Evolutionary conservation across 1,139 yeast species (phyloP).

Genomic region (Debaryomyces robertsiae): DNA sequence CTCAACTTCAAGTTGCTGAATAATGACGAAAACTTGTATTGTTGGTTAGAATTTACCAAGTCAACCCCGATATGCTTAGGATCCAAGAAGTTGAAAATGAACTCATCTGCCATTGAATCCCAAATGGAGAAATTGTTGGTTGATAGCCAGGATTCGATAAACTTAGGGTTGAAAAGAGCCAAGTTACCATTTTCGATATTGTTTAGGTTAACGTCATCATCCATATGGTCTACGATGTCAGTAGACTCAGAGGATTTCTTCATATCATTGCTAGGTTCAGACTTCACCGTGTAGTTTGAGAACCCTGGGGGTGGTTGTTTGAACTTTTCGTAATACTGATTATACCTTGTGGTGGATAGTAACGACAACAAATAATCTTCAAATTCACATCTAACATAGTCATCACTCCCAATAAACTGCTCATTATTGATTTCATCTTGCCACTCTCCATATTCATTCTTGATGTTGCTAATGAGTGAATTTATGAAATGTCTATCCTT

Average conservation of each 20-base stretch:
- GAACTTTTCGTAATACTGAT: conserved; percentile 54
- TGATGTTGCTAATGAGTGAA: conserved; percentile 27
- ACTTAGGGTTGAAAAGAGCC: conserved; percentile 51
- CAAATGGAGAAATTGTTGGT: conserved; percentile 74
- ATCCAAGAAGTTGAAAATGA: conserved; percentile 81
- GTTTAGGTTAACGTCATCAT: conserved; percentile 11
- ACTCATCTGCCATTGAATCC: conserved; percentile 77
- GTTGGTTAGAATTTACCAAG: conserved; percentile 20
- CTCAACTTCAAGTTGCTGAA: conserved; percentile 30
- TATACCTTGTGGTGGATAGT: conserved; percentile 70
- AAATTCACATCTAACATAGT: conserved; percentile 81
- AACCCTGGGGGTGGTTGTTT: conserved; percentile 49
- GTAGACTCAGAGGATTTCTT: neutral
- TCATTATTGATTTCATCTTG: conserved; percentile 23
- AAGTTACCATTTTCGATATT: conserved; percentile 32
- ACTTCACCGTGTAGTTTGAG: conserved; percentile 16
- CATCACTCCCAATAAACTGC: conserved; percentile 73
- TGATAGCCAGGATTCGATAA: conserved; percentile 63
- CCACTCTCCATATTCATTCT: conserved; percentile 9
- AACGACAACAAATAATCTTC: conserved; percentile 86
- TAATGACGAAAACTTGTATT: conserved; percentile 28
- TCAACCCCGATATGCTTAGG: conserved; percentile 65
- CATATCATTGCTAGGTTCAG: neutral
- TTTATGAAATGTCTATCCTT: conserved; percentile 79
- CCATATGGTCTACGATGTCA: conserved; percentile 6